Conservation (phyloP, 805 yeast genomes). For the Myxozyma neotropica region DNA sequence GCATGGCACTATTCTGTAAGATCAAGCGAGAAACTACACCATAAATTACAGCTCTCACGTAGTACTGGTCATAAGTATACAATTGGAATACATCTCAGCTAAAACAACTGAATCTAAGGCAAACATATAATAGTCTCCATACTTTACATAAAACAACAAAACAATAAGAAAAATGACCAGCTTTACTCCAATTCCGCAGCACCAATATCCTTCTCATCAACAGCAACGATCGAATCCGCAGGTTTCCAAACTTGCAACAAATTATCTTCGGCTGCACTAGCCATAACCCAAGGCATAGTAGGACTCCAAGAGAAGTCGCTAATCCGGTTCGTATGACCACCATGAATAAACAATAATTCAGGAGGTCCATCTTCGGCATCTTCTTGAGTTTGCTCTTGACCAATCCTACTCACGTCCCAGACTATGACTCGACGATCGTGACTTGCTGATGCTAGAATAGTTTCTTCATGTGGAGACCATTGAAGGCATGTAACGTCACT, state of each 20-base stretch:
- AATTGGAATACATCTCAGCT: background rate
- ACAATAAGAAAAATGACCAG: background rate
- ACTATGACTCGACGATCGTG: constrained; percentile 70
- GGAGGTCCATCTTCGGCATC: constrained; percentile 70
- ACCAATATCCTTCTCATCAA: constrained; percentile 46
- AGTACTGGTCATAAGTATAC: background rate
- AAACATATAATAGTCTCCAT: no score
- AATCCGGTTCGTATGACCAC: constrained; percentile 77
- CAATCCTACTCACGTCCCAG: constrained; percentile 71
- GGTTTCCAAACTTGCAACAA: constrained; percentile 78
- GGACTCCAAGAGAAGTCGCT: constrained; percentile 73
- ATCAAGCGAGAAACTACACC: no score
- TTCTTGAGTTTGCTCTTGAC: constrained; percentile 55
- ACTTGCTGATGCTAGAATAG: constrained; percentile 57
- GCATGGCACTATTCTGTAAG: no score
- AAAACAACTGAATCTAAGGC: background rate
- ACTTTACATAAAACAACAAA: background rate
- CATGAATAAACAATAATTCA: constrained; percentile 76
- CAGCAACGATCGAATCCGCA: constrained; percentile 49
- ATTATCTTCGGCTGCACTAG: constrained; percentile 74
- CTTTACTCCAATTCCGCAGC: constrained; percentile 35
- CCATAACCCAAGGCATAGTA: constrained; percentile 55
- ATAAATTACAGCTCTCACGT: no score
- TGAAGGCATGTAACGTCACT: constrained; percentile 58
- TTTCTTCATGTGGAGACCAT: constrained; percentile 55